These are phyloP conservation scores for Apophysomyces trapeziformis DNA, from an alignment of 371 early-diverging fungal species.

Conservation along the genomic window DNA sequence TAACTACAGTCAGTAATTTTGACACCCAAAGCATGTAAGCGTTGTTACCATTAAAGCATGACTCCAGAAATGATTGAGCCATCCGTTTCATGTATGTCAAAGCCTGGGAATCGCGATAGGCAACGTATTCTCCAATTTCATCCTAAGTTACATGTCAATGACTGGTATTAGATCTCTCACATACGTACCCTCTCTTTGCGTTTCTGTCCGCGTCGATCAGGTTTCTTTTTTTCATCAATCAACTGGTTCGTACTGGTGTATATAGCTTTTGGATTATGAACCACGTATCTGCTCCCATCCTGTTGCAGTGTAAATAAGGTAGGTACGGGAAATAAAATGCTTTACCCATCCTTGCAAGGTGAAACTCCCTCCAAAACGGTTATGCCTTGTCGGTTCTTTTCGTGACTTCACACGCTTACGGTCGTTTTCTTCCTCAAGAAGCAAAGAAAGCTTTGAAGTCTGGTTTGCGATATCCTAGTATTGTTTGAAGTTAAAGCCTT, in stretches of 20 bases:
- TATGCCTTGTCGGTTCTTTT: conserved; percentile 49
- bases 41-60: conserved; percentile 66
- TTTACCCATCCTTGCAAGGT: conserved; percentile 51
- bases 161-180: not conserved
- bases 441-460: conserved; percentile 23
- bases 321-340: not conserved
- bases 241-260: conserved; percentile 43
- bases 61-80: conserved; percentile 54
- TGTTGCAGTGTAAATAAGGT: conserved; percentile 11
- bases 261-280: conserved; percentile 51
- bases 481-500: conserved; percentile 5
- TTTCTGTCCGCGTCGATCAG: conserved; percentile 33
- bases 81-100: conserved; percentile 34
- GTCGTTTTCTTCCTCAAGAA: conserved; percentile 37
- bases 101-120: conserved; percentile 31
- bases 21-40: not conserved
- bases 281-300: conserved; percentile 43
- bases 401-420: conserved; percentile 22
- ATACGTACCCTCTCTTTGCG: conserved; percentile 34
- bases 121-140: conserved; percentile 18
- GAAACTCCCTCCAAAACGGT: conserved; percentile 67
- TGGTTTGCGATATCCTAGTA: conserved; percentile 12
- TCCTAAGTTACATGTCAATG: conserved; percentile 18
- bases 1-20: not conserved
- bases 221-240: conserved; percentile 52